Base-by-base conservation (phyloP, 176 grass and related monocot genomes). In the Triticum turgidum region DNA sequence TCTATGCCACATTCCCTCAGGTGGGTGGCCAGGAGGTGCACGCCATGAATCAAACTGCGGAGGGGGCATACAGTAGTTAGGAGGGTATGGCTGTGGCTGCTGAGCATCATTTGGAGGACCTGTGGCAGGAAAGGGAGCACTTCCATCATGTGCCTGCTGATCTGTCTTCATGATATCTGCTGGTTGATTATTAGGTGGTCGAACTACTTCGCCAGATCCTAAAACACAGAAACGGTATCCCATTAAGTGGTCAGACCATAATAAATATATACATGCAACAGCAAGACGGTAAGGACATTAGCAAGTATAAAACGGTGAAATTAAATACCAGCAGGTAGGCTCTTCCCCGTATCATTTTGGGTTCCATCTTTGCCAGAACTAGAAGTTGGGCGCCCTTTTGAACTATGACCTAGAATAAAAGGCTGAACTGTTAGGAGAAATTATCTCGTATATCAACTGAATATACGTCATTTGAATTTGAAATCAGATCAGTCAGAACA, bases 1-100 rank as follows among this genome's bases (percentile, higher is more conserved):
- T 94, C 93, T 84, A 69, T 90, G 91, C 92, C 92, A 96, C 89
- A 94, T 86, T 71, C 88, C 90, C 69, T 98, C 96, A 64, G 88
- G 91, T 15, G 89, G 59, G 34, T 93, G 92, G 56, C 90, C 79
- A 70, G 92, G 80, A 87, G 92, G 85, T 25, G 82, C 45, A 81
- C 20, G 87, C 94, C 92, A 96, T 82, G 97, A 89, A 85, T 99
- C 94, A 81, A 89, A 96, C 51, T 94, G 90, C 1, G 86, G 90
- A 77, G 56, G 80, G 10, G 86, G 61, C 82, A 88, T 88, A 81
- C 65, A 51, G 42, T 88, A 91, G 44, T 88, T 91, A 73, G 80
- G 75, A 32, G 83, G 87, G 47, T 91, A 87, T 33, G 84, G 88
- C 34, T 88, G 92, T 63, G 88, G 80, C 51, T 82, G 86, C 27